A percentile compares a stretch with the other conserved stretches of the same genome.
These are phyloP conservation scores for Neonectria ditissima DNA, from an alignment of 2,329 filamentous ascomycete genomes.

Conservation along the genomic window DNA sequence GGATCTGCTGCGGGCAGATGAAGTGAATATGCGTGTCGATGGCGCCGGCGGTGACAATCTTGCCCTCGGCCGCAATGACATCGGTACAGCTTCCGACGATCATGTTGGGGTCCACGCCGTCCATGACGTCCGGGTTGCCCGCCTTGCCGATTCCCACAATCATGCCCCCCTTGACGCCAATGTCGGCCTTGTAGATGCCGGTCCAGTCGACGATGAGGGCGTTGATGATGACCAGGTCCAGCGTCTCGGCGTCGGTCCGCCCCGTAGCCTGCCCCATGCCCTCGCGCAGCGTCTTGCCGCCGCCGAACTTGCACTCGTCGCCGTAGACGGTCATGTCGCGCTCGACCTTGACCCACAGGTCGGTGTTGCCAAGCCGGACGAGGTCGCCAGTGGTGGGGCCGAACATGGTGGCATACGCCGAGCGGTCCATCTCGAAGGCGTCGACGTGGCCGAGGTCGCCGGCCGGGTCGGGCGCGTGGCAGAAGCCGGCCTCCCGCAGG, in stretches of 20 bases:
- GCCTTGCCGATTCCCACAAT: constrained; percentile 95
- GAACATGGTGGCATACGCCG: constrained; percentile 88
- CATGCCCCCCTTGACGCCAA: constrained; percentile 87
- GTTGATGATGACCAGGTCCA: constrained; percentile 91
- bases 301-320: constrained; percentile 95
- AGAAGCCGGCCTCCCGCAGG: constrained; percentile 80
- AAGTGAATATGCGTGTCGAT: constrained; percentile 94
- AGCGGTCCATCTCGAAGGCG: constrained; percentile 77
- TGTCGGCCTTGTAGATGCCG: constrained; percentile 96
- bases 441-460: constrained; percentile 66
- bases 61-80: constrained; percentile 89
- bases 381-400: constrained; percentile 90
- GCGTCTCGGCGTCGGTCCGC: constrained; percentile 74
- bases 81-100: constrained; percentile 90
- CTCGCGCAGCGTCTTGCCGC: constrained; percentile 92
- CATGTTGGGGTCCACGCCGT: constrained; percentile 82
- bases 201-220: constrained; percentile 91
- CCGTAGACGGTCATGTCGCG: constrained; percentile 86
- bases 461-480: constrained; percentile 77
- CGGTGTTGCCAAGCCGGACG: constrained; percentile 84
- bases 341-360: constrained; percentile 92
- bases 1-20: constrained; percentile 92
- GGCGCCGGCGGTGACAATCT: constrained; percentile 91
- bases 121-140: constrained; percentile 97
- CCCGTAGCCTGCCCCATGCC: constrained; percentile 95